Base-by-base conservation (phyloP, 768 basidiomycete species). In the Tylopilus felleus region DNA sequence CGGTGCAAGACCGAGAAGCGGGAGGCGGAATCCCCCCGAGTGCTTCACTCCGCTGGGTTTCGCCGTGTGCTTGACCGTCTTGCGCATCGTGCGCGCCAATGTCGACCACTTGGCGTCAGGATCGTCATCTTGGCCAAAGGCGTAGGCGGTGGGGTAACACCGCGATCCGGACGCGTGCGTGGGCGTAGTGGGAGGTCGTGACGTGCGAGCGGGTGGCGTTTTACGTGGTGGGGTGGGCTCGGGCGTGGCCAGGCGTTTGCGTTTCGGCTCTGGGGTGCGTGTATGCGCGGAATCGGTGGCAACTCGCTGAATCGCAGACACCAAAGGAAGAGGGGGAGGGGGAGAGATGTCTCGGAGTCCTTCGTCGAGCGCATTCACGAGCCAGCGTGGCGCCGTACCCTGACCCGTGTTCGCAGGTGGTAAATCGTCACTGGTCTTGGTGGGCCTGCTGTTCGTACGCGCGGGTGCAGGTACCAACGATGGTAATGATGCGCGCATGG, bases 21-120 rank as follows among this genome's bases (percentile, higher is more conserved):
- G 66, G 8, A 68, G 62, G 50, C 52, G 58, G 23, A 68, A 68
- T 1, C 19, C 8, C 8, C 61, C 66, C 12, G 68, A 68, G 1
- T 48, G 66, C 38, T 8, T 54, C 23, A 51, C n/a, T 21, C 57
- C 52, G 8, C 28, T 17, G 0, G 50, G 21, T n/a, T 42, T 53
- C 6, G 10, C n/a, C n/a, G 8, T 49, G 1, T 28, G 44, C 21
- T 21, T 55, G 28, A 35, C 13, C 17, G 23, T 44, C 65, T 38
- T 59, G 21, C 45, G 46, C 23, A 19, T 48, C 8, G 40, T 36
- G 10, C 28, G 41, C 19, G 40, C 31, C 23, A 54, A 22, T 19
- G 63, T 64, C 42, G 64, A 64, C 63, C 63, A 64, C 14, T 35
- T 33, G 13, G 43, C 54, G 21, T 68, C 67, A 2, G 53, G 61